phyloP scores from a whole-genome alignment of 805 yeast genomes.

The Yamadazyma paraphyllophila region DNA sequence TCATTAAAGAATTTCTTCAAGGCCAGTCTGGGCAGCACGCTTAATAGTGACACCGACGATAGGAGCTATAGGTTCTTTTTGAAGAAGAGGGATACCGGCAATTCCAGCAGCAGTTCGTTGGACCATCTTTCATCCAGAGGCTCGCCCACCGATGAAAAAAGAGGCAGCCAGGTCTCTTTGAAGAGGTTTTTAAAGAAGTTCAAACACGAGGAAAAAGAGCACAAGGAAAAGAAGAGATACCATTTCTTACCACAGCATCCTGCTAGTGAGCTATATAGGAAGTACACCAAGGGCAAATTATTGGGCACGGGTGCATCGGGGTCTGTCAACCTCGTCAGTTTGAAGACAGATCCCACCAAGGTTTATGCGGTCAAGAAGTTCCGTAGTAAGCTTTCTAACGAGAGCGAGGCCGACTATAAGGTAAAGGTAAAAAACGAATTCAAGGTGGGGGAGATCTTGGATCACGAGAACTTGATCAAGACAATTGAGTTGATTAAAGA shows the following conservation, averaged over 20 bases:
- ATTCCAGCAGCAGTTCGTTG: conserved; percentile 10
- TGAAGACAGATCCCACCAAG: conserved; percentile 48
- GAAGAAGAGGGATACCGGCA: conserved; percentile 13
- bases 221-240: conserved; percentile 9
- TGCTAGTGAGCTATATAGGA: conserved; percentile 34
- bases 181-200: conserved; percentile 54
- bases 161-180: conserved; percentile 31
- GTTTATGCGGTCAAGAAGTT: conserved; percentile 87
- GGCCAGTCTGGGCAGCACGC: conserved; percentile 3
- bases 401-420: conserved; percentile 65
- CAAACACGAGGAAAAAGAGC: conserved; percentile 17
- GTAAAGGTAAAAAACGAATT: conserved; percentile 81
- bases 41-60: conserved; percentile 5
- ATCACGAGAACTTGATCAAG: conserved; percentile 74
- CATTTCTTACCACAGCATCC: conserved; percentile 18
- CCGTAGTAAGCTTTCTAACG: conserved; percentile 60
- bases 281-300: conserved; percentile 63
- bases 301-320: conserved; percentile 96
- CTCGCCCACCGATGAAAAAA: conserved; percentile 14
- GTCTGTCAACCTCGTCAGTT: conserved; percentile 75
- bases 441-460: conserved; percentile 70
- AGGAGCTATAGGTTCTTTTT: conserved; percentile 12
- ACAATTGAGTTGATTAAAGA: conserved; percentile 80
- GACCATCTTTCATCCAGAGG: conserved; percentile 12
- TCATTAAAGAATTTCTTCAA: conserved; percentile 14